These are phyloP conservation scores for Herpetomonas samuelpessoai DNA, from an alignment of 208 protist genomes.

Conservation along the genomic window DNA sequence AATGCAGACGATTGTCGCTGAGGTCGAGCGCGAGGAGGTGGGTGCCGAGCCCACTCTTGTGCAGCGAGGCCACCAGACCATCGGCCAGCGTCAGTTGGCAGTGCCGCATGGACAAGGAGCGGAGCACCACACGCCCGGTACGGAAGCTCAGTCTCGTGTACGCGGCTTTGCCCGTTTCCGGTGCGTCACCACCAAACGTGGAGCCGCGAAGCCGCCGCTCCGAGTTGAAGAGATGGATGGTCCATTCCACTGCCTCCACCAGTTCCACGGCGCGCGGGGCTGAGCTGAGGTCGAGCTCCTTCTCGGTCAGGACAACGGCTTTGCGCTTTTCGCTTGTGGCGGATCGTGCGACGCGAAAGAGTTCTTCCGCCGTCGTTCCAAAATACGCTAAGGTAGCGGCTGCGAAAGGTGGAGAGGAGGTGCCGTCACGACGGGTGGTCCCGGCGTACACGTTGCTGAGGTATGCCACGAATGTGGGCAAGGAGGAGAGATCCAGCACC, in stretches of 20 bases:
- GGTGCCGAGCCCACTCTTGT: slow-evolving; percentile 42
- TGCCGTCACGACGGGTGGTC: neutral
- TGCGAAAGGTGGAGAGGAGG: slow-evolving; percentile 9
- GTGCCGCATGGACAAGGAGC: slow-evolving; percentile 42
- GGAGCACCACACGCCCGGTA: slow-evolving; percentile 27
- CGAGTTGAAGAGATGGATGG: slow-evolving; percentile 29
- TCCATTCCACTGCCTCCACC: slow-evolving; percentile 61
- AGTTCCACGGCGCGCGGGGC: slow-evolving; percentile 51
- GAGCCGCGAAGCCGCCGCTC: slow-evolving; percentile 13
- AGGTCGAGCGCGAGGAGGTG: slow-evolving; percentile 76
- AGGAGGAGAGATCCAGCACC: slow-evolving; percentile 59
- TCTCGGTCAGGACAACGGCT: slow-evolving; percentile 34
- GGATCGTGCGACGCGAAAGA: slow-evolving; percentile 7
- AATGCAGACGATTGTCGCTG: slow-evolving; percentile 68
- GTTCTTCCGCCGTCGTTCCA: slow-evolving; percentile 4
- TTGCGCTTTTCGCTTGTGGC: neutral
- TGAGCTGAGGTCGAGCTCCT: slow-evolving; percentile 71
- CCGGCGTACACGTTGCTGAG: slow-evolving; percentile 26
- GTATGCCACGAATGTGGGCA: slow-evolving; percentile 53
- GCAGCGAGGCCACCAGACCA: slow-evolving; percentile 51
- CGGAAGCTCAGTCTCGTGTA: slow-evolving; percentile 1
- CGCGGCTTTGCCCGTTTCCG: neutral
- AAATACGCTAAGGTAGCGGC: slow-evolving; percentile 5
- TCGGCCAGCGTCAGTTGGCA: slow-evolving; percentile 63
- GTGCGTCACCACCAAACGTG: neutral